A percentile compares a stretch with the other conserved stretches of the same genome.
phyloP scores from a whole-genome alignment of 257 asterid species.

The Verbascum thapsus region DNA sequence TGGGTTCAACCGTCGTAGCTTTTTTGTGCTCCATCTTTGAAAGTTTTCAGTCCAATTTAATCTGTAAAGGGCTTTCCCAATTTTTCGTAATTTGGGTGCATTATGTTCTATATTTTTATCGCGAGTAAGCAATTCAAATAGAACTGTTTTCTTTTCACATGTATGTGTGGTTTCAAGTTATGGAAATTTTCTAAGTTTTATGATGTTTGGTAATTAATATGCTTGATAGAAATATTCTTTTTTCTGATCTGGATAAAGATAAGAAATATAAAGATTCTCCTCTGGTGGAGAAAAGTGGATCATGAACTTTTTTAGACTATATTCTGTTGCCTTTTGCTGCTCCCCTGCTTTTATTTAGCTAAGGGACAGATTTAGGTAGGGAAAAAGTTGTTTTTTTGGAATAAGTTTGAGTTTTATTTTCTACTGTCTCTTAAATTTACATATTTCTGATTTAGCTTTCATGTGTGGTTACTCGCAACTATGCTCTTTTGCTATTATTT shows the following conservation, averaged over 20 bases:
- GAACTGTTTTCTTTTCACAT: slow-evolving; percentile 9
- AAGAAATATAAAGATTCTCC: slow-evolving; percentile 6
- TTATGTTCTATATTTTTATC: neutral
- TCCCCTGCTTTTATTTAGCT: neutral
- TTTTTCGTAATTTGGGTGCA: slow-evolving; percentile 1
- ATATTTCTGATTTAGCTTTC: neutral
- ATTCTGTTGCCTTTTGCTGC: neutral
- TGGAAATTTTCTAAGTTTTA: neutral
- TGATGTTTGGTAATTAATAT: slow-evolving; percentile 21
- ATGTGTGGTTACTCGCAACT: slow-evolving; percentile 8
- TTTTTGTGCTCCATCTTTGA: slow-evolving; percentile 8
- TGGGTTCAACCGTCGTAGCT: slow-evolving; percentile 19
- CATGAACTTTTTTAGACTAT: slow-evolving; percentile 25
- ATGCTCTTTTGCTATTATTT: slow-evolving; percentile 29
- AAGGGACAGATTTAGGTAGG: slow-evolving; percentile 4
- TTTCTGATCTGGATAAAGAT: slow-evolving; percentile 23
- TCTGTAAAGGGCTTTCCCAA: slow-evolving; percentile 12
- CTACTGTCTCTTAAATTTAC: slow-evolving; percentile 4
- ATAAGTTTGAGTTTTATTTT: neutral
- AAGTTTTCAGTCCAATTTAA: neutral
- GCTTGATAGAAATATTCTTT: slow-evolving; percentile 1
- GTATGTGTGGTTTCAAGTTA: neutral
- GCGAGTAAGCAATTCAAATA: slow-evolving; percentile 11
- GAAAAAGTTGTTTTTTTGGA: neutral
- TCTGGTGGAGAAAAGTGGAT: slow-evolving; percentile 26